phyloP scores from a whole-genome alignment of 345 rosid species.

The Dimocarpus longan region DNA sequence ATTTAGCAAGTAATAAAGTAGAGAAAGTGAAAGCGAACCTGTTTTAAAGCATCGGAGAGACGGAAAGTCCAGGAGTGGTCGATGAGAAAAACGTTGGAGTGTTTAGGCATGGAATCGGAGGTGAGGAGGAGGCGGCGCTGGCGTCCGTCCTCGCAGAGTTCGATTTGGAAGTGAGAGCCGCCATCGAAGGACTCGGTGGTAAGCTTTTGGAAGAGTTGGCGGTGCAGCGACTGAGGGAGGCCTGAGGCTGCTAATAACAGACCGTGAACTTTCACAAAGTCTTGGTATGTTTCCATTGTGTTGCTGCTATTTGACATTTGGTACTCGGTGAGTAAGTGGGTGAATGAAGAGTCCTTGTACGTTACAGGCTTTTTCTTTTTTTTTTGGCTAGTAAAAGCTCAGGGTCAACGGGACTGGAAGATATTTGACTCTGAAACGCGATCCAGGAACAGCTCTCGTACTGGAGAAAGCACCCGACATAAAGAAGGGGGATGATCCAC shows the following conservation, averaged over 20 bases:
- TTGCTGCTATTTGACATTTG: not conserved
- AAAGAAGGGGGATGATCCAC: too few relatives aligned
- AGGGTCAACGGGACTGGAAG: too few relatives aligned
- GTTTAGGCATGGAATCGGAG: conserved; percentile 53
- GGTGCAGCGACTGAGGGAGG: conserved; percentile 70
- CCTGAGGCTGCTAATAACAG: conserved; percentile 83
- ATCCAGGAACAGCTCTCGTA: too few relatives aligned
- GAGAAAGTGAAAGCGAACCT: conserved; percentile 34
- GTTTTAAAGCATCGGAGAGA: conserved; percentile 74
- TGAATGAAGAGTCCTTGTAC: too few relatives aligned
- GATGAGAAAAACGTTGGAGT: conserved; percentile 76
- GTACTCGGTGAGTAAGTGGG: too few relatives aligned
- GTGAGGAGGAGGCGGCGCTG: conserved; percentile 72
- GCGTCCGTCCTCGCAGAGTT: conserved; percentile 63
- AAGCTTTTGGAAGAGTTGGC: conserved; percentile 69
- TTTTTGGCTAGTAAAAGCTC: too few relatives aligned
- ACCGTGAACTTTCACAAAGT: conserved; percentile 77
- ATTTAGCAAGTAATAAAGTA: not conserved
- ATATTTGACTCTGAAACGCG: too few relatives aligned
- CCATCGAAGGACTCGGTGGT: conserved; percentile 76
- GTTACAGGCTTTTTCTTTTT: too few relatives aligned
- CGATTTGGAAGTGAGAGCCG: conserved; percentile 74
- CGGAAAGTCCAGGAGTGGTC: conserved; percentile 99
- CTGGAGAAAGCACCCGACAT: too few relatives aligned
- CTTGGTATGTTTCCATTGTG: conserved; percentile 60